These are phyloP conservation scores for Fraxinus cuspidata DNA, from an alignment of 257 asterid species.

Conservation along the genomic window DNA sequence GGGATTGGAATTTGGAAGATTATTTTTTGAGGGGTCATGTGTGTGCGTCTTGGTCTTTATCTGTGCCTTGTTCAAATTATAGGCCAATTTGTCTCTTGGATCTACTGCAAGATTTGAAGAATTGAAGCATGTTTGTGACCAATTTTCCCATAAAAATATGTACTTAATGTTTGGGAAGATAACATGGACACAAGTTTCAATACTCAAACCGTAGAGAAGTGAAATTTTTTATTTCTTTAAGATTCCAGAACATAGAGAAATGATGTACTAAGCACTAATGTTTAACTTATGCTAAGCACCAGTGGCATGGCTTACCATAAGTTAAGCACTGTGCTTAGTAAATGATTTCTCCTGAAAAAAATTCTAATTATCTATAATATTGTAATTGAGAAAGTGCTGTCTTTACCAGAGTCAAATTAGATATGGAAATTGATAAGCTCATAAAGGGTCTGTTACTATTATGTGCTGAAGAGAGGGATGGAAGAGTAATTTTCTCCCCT, in stretches of 20 bases:
- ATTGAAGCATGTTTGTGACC: not conserved
- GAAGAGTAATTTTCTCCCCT: not conserved
- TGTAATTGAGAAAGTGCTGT: not conserved
- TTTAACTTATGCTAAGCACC: too few relatives aligned
- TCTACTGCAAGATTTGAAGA: not conserved
- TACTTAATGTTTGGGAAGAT: not conserved
- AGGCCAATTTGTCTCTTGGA: not conserved
- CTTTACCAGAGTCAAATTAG: not conserved
- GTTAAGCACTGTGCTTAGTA: too few relatives aligned
- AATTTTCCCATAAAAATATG: not conserved
- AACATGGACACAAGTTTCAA: not conserved
- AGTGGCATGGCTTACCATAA: too few relatives aligned
- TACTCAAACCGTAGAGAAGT: not conserved
- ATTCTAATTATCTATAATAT: not conserved
- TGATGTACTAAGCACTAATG: too few relatives aligned
- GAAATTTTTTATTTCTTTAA: not conserved
- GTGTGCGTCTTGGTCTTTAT: not conserved
- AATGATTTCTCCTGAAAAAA: not conserved
- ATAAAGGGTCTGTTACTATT: not conserved
- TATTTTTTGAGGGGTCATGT: not conserved
- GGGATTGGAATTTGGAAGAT: not conserved
- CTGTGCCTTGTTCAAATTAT: constrained; percentile 12
- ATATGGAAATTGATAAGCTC: not conserved
- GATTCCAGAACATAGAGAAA: not conserved
- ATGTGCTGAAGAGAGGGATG: constrained; percentile 1